Percentiles rank a stretch among this genome's conserved stretches.
These are phyloP conservation scores for Coniella lustricola DNA, from an alignment of 2,329 filamentous ascomycete genomes.

Conservation along the genomic window DNA sequence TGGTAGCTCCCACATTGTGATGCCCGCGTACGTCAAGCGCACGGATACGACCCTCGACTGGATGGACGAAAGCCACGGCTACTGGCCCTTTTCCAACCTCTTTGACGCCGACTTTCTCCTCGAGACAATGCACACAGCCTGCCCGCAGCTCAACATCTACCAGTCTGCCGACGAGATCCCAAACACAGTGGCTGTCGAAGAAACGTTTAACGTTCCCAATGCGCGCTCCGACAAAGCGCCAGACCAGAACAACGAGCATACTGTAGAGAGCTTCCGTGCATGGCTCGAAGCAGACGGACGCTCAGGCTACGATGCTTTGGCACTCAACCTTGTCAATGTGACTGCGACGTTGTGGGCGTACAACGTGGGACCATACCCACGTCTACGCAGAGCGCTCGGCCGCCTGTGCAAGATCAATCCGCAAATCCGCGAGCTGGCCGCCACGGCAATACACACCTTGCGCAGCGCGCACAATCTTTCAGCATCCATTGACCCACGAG, in stretches of 20 bases:
- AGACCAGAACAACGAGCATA: background rate
- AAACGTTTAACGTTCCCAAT: background rate
- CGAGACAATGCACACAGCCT: background rate
- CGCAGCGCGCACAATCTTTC: background rate
- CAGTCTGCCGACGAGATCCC: conserved; percentile 3
- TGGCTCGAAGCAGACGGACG: conserved; percentile 8
- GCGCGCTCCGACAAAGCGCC: conserved; percentile 1
- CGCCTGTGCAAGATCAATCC: conserved; percentile 5
- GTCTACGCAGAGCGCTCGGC: background rate
- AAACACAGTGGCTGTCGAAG: background rate
- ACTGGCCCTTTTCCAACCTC: conserved; percentile 5
- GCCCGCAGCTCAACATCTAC: conserved; percentile 9
- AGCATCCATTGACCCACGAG: background rate
- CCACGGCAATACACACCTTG: background rate
- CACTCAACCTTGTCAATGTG: conserved; percentile 17
- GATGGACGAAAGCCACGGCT: conserved; percentile 6
- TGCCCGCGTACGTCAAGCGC: conserved; percentile 6
- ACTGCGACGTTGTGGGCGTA: conserved; percentile 4
- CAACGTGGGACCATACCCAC: background rate
- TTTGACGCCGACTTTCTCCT: conserved; percentile 1
- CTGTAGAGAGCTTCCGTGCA: background rate
- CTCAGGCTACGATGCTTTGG: conserved; percentile 11
- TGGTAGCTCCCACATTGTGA: background rate
- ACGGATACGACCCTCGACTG: conserved; percentile 6
- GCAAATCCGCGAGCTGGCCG: conserved; percentile 2